Evolutionary conservation across 2,329 filamentous ascomycete genomes (phyloP).

Genomic region (Beauveria asiatica): DNA sequence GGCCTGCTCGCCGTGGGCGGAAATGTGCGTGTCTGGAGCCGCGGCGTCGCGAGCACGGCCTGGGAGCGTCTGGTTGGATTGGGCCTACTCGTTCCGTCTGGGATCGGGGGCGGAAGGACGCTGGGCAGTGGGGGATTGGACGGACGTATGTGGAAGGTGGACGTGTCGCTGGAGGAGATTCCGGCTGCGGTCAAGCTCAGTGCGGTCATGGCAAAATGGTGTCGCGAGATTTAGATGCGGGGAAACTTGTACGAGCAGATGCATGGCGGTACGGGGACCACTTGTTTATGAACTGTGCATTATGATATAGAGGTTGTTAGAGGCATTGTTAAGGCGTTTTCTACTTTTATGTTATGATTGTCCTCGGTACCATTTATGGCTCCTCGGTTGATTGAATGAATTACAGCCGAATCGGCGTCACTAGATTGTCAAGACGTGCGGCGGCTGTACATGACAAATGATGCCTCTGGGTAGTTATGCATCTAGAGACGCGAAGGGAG

Average conservation of each 20-base stretch:
- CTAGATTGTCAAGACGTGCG: too few relatives aligned
- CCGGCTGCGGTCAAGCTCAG: conserved; percentile 51
- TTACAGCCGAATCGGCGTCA: too few relatives aligned
- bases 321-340: background rate
- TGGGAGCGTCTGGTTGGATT: conserved; percentile 68
- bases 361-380: background rate
- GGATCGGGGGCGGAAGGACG: conserved; percentile 42
- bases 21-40: conserved; percentile 62
- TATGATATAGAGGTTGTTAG: background rate
- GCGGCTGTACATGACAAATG: too few relatives aligned
- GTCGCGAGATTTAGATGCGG: conserved; percentile 53
- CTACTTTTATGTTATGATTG: background rate
- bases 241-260: background rate
- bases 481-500: too few relatives aligned
- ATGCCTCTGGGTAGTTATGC: too few relatives aligned
- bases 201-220: conserved; percentile 62
- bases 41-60: conserved; percentile 61
- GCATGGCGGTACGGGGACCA: background rate
- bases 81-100: conserved; percentile 60
- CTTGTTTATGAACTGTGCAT: background rate
- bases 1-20: conserved; percentile 59
- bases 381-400: too few relatives aligned
- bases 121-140: conserved; percentile 46
- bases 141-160: conserved; percentile 64
- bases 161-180: conserved; percentile 73